Base-by-base conservation (phyloP, 352 stramenopile species). In the Pythium diclinum region DNA sequence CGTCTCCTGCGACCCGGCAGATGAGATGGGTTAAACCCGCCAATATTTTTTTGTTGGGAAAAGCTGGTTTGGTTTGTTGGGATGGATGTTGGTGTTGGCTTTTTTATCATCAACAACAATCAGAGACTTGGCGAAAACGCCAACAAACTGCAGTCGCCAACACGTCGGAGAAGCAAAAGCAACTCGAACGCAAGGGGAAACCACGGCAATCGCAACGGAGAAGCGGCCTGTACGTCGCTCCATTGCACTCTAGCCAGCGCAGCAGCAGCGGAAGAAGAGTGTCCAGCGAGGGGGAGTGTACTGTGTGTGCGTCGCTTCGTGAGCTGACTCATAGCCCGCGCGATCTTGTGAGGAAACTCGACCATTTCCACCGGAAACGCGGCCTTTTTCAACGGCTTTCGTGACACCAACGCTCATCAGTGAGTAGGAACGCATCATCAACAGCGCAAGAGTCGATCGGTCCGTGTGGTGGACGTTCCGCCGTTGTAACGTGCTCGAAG, bases 21-120 rank as follows among this genome's bases (percentile, higher is more conserved):
- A 3, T 38, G 7, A 53, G 52, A 54, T 30, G 25, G 51, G 52
- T 67, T 40, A 42, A 40, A 64, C 55, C 48, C 53, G 32, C 32
- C 53, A 34, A 33, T 16, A 30, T 44, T 38, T 55, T 53, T 33
- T 34, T 56, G 44, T 32, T 49, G 32, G 52, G 30, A 66, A 66
- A 66, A 51, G 32, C 46, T 51, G 44, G 44, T 51, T 28, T 8
- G 19, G 19, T 51, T 51, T 51, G 44, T 51, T 25, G 38, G 36
- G 36, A 17, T n/a, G n/a, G n/a, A 9, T 47, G 6, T 47, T 30
- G n/a, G 44, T 49, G 54, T 52, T 59, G 63, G 57, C 63, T 69
- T 69, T 69, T 69, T 65, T 69, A 65, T 69, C 57, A 40, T 64
- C 63, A 56, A 4, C 19, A 65, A 46, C 63, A 69, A 61, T 69